Conservation (phyloP, 2,329 filamentous ascomycete genomes). For the Ophiostoma pallidulum region DNA sequence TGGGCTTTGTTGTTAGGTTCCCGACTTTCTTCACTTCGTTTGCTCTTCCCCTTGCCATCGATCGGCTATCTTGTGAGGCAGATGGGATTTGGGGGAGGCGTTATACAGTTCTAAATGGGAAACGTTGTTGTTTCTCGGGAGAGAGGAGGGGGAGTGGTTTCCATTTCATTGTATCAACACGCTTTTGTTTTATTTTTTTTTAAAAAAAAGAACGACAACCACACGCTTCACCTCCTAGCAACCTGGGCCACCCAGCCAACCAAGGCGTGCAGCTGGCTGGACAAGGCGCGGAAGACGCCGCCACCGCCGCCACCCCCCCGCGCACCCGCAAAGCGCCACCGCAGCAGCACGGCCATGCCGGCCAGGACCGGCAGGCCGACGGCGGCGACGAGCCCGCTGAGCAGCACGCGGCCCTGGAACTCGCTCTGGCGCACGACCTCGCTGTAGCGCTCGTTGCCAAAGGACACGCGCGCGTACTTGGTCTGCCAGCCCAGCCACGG, state of each 20-base stretch:
- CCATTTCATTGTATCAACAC: too few species aligned
- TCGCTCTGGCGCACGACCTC: constrained; percentile 65
- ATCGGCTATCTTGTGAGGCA: too few species aligned
- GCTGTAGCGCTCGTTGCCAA: constrained; percentile 85
- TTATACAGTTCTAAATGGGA: too few species aligned
- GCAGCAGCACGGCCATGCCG: constrained; percentile 13
- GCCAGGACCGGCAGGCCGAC: constrained; percentile 20
- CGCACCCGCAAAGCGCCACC: constrained; percentile 2
- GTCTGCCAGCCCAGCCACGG: constrained; percentile 81
- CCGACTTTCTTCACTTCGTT: too few species aligned
- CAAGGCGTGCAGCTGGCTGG: not conserved
- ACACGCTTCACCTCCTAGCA: too few species aligned
- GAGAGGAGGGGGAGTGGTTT: too few species aligned
- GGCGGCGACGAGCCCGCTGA: constrained; percentile 31
- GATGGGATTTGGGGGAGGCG: too few species aligned
- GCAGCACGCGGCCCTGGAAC: constrained; percentile 55
- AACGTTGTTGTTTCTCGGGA: too few species aligned
- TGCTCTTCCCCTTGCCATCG: too few species aligned
- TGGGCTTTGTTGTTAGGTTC: too few species aligned
- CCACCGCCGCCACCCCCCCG: not conserved
- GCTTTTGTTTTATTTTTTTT: too few species aligned
- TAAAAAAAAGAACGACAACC: too few species aligned
- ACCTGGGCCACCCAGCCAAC: not conserved
- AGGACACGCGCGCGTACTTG: constrained; percentile 86
- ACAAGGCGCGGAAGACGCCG: not conserved